phyloP scores from a whole-genome alignment of 2,329 filamentous ascomycete genomes.

The Penicillium sumatraense region DNA sequence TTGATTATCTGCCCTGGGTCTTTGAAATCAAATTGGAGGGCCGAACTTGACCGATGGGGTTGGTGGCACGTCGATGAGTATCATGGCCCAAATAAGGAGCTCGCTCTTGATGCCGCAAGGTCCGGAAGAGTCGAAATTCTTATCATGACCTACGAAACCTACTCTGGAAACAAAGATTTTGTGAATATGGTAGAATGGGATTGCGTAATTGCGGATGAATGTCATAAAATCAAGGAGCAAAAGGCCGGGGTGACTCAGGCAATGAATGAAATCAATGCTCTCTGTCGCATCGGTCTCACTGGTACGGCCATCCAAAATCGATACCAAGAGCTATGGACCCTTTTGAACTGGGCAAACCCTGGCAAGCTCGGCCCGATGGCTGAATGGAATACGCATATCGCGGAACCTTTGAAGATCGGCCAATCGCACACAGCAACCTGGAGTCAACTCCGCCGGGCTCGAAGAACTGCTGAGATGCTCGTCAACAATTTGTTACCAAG shows the following conservation, averaged over 20 bases:
- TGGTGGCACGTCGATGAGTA: constrained; percentile 91
- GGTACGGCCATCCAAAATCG: constrained; percentile 98
- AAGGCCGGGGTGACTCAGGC: constrained; percentile 77
- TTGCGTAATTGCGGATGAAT: constrained; percentile 92
- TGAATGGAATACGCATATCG: constrained; percentile 80
- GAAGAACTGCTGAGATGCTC: constrained; percentile 81
- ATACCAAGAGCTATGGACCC: constrained; percentile 95
- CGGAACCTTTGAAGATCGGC: constrained; percentile 78
- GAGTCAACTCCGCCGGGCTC: constrained; percentile 77
- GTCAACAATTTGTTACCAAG: constrained; percentile 84
- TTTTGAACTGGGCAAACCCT: constrained; percentile 95
- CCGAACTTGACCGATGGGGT: constrained; percentile 86
- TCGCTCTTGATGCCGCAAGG: constrained; percentile 71
- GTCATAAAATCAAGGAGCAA: constrained; percentile 83
- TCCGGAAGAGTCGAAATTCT: constrained; percentile 84
- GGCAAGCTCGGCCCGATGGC: constrained; percentile 68
- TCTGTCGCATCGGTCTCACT: constrained; percentile 90
- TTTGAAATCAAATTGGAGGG: constrained; percentile 88
- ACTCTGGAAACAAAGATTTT: constrained; percentile 72
- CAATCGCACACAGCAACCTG: constrained; percentile 91
- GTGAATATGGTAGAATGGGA: constrained; percentile 93
- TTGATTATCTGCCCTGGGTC: constrained; percentile 88
- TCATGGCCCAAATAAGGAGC: constrained; percentile 74
- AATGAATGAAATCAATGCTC: constrained; percentile 87
- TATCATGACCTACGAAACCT: constrained; percentile 93